Percentiles rank a stretch among this genome's conserved stretches.
phyloP scores from a whole-genome alignment of 148 eudicot species.

The Chenopodium suecicum region DNA sequence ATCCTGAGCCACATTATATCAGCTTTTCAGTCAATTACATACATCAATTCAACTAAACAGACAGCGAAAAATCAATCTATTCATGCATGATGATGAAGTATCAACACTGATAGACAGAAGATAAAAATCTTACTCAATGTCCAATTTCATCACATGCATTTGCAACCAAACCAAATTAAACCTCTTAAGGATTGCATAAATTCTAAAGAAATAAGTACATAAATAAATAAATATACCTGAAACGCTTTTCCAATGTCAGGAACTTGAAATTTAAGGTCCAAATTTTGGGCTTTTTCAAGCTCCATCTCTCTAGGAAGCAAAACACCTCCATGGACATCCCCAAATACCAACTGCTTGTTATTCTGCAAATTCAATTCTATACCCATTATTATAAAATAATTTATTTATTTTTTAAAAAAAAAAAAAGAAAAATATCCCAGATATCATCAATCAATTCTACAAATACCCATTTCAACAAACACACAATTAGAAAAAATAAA shows the following conservation, averaged over 20 bases:
- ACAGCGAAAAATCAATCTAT: neutral
- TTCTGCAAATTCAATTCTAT: slow-evolving; percentile 47
- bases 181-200: neutral
- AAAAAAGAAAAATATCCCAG: neutral
- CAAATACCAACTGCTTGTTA: slow-evolving; percentile 52
- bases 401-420: neutral
- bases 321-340: slow-evolving; percentile 54
- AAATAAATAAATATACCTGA: slow-evolving; percentile 22
- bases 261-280: slow-evolving; percentile 44
- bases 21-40: neutral
- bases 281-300: slow-evolving; percentile 31
- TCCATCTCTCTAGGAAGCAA: slow-evolving; percentile 53
- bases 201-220: neutral
- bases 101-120: neutral
- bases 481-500: neutral
- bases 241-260: slow-evolving; percentile 48
- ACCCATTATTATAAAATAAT: neutral
- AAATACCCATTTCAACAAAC: slow-evolving; percentile 24
- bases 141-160: neutral
- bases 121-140: neutral
- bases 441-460: neutral
- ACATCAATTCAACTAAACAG: neutral
- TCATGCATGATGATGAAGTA: neutral
- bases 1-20: slow-evolving; percentile 40
- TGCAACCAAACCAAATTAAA: neutral